Evolutionary conservation across 1,139 yeast species (phyloP).

Genomic region (Pichia cactophila): DNA sequence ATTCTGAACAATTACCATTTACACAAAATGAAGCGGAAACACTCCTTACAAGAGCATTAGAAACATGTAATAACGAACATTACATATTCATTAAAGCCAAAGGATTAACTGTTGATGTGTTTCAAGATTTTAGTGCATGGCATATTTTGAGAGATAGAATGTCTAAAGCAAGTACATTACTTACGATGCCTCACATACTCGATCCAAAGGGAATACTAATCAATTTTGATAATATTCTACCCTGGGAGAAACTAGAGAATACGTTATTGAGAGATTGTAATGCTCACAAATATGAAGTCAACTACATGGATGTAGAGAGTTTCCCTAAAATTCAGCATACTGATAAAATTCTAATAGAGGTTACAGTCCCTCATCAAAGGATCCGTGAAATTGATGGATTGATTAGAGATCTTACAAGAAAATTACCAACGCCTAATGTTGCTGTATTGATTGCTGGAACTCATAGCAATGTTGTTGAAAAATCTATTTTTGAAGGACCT

Average conservation of each 20-base stretch:
- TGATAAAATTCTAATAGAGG: constrained; percentile 48
- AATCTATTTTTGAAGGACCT: constrained; percentile 6
- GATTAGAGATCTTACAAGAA: constrained; percentile 42
- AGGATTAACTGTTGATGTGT: constrained; percentile 54
- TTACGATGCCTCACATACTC: constrained; percentile 49
- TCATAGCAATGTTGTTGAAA: constrained; percentile 17
- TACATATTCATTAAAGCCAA: constrained; percentile 66
- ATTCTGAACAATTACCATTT: constrained; percentile 29
- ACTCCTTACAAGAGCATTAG: constrained; percentile 42
- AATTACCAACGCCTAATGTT: constrained; percentile 61
- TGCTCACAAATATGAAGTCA: constrained; percentile 36
- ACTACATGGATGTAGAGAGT: constrained; percentile 37
- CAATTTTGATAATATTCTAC: constrained; percentile 28
- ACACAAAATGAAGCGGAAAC: constrained; percentile 36
- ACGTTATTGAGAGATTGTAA: constrained; percentile 41
- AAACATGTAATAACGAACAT: constrained; percentile 63
- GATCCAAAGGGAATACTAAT: not conserved
- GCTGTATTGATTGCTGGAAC: constrained; percentile 45
- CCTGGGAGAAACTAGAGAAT: constrained; percentile 40
- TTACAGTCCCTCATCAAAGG: constrained; percentile 33
- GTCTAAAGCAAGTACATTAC: constrained; percentile 53
- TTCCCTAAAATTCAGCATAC: constrained; percentile 51
- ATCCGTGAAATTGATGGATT: constrained; percentile 32
- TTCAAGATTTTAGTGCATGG: constrained; percentile 44
- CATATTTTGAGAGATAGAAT: constrained; percentile 47